A percentile compares a stretch with the other conserved stretches of the same genome.
These are phyloP conservation scores for Casuarina glauca DNA, from an alignment of 306 rosid species.

Conservation along the genomic window DNA sequence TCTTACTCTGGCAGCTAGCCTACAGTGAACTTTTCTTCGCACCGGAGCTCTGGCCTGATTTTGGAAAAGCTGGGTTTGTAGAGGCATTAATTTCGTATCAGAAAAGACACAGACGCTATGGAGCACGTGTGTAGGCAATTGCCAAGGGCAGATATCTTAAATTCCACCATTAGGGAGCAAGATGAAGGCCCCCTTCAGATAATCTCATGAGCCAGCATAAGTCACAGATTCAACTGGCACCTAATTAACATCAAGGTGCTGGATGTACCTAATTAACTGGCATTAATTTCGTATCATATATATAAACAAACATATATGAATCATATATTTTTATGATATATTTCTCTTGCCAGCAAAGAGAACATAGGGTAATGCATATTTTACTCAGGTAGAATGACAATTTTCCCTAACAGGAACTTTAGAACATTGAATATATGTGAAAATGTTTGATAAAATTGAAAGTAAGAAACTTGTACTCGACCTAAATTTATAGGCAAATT, in stretches of 20 bases:
- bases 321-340: too few relatives aligned
- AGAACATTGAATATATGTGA: too few relatives aligned
- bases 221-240: too few relatives aligned
- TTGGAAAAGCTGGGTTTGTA: conserved; percentile 55
- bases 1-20: conserved; percentile 82
- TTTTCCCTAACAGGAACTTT: background rate
- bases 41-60: conserved; percentile 72
- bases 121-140: conserved; percentile 35
- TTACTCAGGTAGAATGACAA: background rate
- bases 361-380: background rate
- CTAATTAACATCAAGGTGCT: background rate
- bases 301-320: background rate
- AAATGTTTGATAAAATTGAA: too few relatives aligned
- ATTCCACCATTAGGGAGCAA: background rate
- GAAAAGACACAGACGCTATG: conserved; percentile 64
- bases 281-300: too few relatives aligned
- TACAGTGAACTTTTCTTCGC: conserved; percentile 68
- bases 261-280: background rate
- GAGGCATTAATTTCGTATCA: conserved; percentile 75
- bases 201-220: background rate
- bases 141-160: too few relatives aligned
- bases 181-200: background rate
- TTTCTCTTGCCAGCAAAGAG: too few relatives aligned
- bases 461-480: too few relatives aligned
- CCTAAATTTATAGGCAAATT: too few relatives aligned